These are phyloP conservation scores for Tolypocladium amazonense DNA, from an alignment of 2,329 filamentous ascomycete genomes.

Conservation along the genomic window DNA sequence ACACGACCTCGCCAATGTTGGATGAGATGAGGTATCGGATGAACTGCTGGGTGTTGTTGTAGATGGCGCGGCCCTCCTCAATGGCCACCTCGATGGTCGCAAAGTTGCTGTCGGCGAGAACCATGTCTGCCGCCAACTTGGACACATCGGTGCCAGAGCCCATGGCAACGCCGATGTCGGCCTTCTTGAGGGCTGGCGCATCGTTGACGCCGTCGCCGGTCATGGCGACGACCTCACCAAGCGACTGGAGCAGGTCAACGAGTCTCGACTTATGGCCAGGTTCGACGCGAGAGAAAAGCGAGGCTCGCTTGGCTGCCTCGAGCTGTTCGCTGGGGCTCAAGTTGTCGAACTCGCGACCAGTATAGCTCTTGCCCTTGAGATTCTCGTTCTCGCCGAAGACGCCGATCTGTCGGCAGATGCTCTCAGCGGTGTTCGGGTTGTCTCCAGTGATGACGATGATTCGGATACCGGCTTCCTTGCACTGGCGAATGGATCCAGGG, in stretches of 20 bases:
- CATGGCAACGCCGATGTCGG: constrained; percentile 98
- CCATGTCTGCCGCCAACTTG: constrained; percentile 96
- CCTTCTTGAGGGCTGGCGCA: constrained; percentile 93
- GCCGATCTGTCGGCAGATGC: constrained; percentile 94
- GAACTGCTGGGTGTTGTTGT: constrained; percentile 99
- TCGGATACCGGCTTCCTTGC: constrained; percentile 85
- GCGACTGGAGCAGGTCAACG: constrained; percentile 87
- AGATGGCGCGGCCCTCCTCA: constrained; percentile 94
- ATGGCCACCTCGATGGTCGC: constrained; percentile 94
- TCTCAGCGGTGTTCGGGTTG: constrained; percentile 95
- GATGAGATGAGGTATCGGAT: constrained; percentile 98
- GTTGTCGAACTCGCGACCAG: constrained; percentile 87
- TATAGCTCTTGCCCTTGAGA: constrained; percentile 84
- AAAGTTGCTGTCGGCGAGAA: constrained; percentile 97
- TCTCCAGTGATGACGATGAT: constrained; percentile 98
- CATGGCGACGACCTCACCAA: constrained; percentile 95
- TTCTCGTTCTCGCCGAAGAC: constrained; percentile 78
- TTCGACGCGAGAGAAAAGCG: constrained; percentile 91
- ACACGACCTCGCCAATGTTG: constrained; percentile 98
- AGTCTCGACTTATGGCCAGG: constrained; percentile 95
- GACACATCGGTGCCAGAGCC: constrained; percentile 95
- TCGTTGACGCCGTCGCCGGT: constrained; percentile 98
- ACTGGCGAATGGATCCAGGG: constrained; percentile 73
- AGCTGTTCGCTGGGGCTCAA: constrained; percentile 71
- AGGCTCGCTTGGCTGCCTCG: constrained; percentile 73